Evolutionary conservation across 2,329 filamentous ascomycete genomes (phyloP), one percentile per base, ranked within the genome.

Genomic region (Nannizziopsis arthrosporioides): DNA sequence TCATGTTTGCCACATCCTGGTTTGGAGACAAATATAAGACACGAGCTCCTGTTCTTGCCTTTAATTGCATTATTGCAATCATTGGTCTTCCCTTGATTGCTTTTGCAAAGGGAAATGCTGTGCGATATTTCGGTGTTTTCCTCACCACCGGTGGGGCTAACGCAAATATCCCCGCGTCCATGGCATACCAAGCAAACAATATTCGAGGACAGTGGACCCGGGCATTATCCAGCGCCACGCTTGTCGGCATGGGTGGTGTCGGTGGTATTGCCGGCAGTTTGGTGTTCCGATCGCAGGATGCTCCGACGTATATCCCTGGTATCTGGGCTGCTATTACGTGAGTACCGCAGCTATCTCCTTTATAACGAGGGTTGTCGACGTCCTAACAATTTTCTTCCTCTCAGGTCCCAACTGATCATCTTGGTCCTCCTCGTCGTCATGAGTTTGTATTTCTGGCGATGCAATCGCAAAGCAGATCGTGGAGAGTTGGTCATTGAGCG

Each of bases 191-290:
- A 68, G 84, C 85, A 37, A 92, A 90, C 68, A 93, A 93, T 65
- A 82, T 93, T 59, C 80, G 84, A 46, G 86, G 85, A 0, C 85
- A 92, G 67, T 93, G 85, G 85, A 93, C 90, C 69, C 78, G 87
- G 42, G 85, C 85, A 0, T 81, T 92, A 56, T 82, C 79, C 62
- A 84, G 79, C 51, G 84, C 85, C 2, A 82, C 81, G 0, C 74
- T 90, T 1, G 82, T 92, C 2, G 83, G 82, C 1, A 78, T 84
- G 43, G 85, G 85, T 6, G 85, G 84, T 2, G 70, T 93, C 19
- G 86, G 86, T 34, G 85, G 86, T 31, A 92, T 92, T 53, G 77
- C 78, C 1, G 84, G 84, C 19, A 78, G 77, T 55, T 70, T 86
- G 49, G 80, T 90, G 9, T 92, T 90, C 67, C 73, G 80, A 56